Percentiles rank a stretch among this genome's conserved stretches.
Conservation (phyloP, 768 basidiomycete genomes). For the Mycena capillaripes region DNA sequence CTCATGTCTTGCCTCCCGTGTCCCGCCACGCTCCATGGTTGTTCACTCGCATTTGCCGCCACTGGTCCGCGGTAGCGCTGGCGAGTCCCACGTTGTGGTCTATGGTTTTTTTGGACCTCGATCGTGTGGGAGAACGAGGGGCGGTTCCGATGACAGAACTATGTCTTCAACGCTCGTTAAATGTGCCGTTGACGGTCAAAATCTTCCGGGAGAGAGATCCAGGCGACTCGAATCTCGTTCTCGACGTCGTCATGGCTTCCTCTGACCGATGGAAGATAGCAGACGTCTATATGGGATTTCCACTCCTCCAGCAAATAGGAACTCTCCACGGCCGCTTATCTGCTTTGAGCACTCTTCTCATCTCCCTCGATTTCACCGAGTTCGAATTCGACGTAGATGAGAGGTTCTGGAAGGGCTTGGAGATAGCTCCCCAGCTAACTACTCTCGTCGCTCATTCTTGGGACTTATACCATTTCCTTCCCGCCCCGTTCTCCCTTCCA, state of each 20-base stretch:
- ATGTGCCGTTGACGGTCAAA: conserved; percentile 1
- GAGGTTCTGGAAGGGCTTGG: not conserved
- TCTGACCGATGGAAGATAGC: conserved; percentile 5
- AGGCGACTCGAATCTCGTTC: not conserved
- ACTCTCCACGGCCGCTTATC: not conserved
- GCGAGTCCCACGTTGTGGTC: conserved; percentile 18
- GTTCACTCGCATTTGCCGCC: conserved; percentile 7
- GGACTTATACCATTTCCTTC: not conserved
- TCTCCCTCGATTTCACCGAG: not conserved
- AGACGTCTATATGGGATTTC: not conserved
- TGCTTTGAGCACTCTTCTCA: not conserved
- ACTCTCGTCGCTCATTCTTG: not conserved
- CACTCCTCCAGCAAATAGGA: not conserved
- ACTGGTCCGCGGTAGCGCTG: conserved; percentile 15
- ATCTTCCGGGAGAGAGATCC: not conserved
- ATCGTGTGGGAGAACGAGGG: not conserved
- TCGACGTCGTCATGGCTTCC: not conserved
- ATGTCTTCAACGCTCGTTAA: not conserved
- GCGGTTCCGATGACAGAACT: conserved; percentile 5
- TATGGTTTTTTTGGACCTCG: conserved; percentile 10
- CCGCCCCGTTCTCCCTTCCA: conserved; percentile 12
- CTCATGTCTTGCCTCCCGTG: not conserved
- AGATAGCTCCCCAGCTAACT: not conserved
- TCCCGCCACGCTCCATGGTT: conserved; percentile 17
- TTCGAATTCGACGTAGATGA: not conserved